phyloP scores from a whole-genome alignment of 169 alveolate species.

The Ichthyophthirius multifiliis region DNA sequence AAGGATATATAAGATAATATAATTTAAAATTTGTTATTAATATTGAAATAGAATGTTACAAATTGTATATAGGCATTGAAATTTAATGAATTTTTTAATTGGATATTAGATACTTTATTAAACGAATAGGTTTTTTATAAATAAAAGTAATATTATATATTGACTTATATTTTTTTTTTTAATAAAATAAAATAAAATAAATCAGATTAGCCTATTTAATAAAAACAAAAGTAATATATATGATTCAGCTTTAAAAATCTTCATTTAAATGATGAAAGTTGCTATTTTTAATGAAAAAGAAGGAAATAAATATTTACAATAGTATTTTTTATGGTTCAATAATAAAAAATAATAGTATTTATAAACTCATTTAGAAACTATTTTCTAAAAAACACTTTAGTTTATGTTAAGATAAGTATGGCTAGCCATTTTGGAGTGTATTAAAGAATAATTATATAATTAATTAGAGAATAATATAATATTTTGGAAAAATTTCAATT shows the following conservation, averaged over 20 bases:
- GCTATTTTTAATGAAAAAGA: neutral
- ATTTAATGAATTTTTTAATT: neutral
- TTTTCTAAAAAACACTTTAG: too few relatives aligned
- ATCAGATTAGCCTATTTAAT: neutral
- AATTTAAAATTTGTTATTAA: neutral
- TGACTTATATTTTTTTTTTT: too few relatives aligned
- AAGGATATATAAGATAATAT: neutral
- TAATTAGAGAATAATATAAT: too few relatives aligned
- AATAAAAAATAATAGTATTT: too few relatives aligned
- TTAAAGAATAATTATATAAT: too few relatives aligned
- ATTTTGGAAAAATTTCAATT: too few relatives aligned
- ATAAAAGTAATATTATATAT: neutral
- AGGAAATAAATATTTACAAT: too few relatives aligned
- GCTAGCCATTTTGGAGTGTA: too few relatives aligned
- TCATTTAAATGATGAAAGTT: neutral
- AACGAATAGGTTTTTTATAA: neutral
- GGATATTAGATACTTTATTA: neutral
- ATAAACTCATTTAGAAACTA: too few relatives aligned
- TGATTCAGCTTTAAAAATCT: neutral
- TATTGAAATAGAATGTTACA: neutral
- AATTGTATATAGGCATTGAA: neutral
- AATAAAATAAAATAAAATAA: neutral
- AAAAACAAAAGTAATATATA: too few relatives aligned
- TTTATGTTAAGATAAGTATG: too few relatives aligned
- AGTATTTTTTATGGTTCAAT: too few relatives aligned